Evolutionary conservation across 2,329 filamentous ascomycete species (phyloP).

Genomic region (Pyrenochaeta sp.): DNA sequence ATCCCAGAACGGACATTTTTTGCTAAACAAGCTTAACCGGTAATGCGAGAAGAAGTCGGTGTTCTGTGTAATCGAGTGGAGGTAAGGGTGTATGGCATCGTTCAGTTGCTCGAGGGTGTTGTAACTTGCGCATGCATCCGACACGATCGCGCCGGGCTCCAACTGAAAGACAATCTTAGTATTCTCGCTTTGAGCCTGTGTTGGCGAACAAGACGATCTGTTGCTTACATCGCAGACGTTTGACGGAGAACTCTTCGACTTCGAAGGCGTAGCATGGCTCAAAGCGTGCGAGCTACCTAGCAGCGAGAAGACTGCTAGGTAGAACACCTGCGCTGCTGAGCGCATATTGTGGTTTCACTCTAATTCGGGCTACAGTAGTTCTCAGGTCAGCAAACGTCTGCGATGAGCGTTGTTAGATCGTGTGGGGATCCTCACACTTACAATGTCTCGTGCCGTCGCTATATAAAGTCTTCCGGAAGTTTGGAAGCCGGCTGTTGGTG

Average conservation of each 20-base stretch:
- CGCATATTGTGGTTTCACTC: constrained; percentile 54
- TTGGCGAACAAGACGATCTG: constrained; percentile 25
- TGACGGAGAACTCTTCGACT: constrained; percentile 50
- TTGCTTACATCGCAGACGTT: constrained; percentile 66
- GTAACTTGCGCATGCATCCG: constrained; percentile 94
- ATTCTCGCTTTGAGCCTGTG: constrained; percentile 34
- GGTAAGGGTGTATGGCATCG: constrained; percentile 73
- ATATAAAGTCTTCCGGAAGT: constrained; percentile 32
- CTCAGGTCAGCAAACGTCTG: constrained; percentile 48
- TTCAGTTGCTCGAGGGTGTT: constrained; percentile 88
- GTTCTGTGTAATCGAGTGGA: constrained; percentile 81
- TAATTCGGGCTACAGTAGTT: constrained; percentile 25
- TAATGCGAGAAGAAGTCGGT: constrained; percentile 99
- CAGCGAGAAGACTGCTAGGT: constrained; percentile 69
- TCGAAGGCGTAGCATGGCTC: constrained; percentile 46
- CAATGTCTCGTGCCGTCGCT: constrained; percentile 18
- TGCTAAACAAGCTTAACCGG: constrained; percentile 92
- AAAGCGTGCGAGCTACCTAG: constrained; percentile 59
- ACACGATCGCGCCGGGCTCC: constrained; percentile 86
- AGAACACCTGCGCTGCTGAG: constrained; percentile 64
- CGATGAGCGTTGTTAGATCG: constrained; percentile 28
- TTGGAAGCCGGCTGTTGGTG: constrained; percentile 31
- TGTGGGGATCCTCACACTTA: constrained; percentile 26
- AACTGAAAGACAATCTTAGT: constrained; percentile 67
- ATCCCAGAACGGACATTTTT: constrained; percentile 94